phyloP scores from a whole-genome alignment of 2,329 filamentous ascomycete species.

The Colletotrichum sublineola region DNA sequence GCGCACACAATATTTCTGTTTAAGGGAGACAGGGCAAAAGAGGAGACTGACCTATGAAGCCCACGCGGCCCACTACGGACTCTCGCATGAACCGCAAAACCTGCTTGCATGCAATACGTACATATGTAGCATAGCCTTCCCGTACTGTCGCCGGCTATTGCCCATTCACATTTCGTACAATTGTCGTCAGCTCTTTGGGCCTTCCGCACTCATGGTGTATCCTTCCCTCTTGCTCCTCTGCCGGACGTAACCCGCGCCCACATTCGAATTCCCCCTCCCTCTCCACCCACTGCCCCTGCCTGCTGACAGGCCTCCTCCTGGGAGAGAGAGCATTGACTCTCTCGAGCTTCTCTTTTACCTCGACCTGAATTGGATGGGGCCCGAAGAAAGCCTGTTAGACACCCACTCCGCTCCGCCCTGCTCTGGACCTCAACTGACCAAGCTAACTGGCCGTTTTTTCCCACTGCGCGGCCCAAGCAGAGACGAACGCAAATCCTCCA shows the following conservation, averaged over 20 bases:
- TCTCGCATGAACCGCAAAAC: slow-evolving; percentile 43
- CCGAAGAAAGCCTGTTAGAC: slow-evolving; percentile 25
- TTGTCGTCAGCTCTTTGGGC: slow-evolving; percentile 28
- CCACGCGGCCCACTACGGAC: slow-evolving; percentile 23
- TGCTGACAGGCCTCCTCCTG: slow-evolving; percentile 37
- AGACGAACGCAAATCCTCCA: slow-evolving; percentile 36
- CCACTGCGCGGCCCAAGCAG: slow-evolving; percentile 36
- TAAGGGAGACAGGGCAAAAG: slow-evolving; percentile 13
- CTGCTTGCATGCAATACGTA: slow-evolving; percentile 40
- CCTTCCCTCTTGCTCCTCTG: slow-evolving; percentile 13
- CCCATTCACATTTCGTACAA: slow-evolving; percentile 40
- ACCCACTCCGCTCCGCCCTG: background rate
- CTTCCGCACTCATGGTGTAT: background rate
- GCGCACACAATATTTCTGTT: slow-evolving; percentile 10
- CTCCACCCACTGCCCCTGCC: slow-evolving; percentile 24
- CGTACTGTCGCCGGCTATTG: slow-evolving; percentile 26
- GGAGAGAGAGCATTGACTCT: slow-evolving; percentile 17
- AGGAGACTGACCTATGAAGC: slow-evolving; percentile 13
- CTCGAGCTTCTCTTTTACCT: slow-evolving; percentile 10
- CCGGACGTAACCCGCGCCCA: slow-evolving; percentile 37
- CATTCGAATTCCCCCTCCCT: background rate
- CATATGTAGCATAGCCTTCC: slow-evolving; percentile 32
- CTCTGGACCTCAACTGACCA: background rate
- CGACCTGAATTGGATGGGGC: slow-evolving; percentile 25
- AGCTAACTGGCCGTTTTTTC: slow-evolving; percentile 13